Percentiles rank a stretch among this genome's conserved stretches.
These are phyloP conservation scores for Kwoniella botswanensis DNA, from an alignment of 768 basidiomycete genomes.

Conservation along the genomic window DNA sequence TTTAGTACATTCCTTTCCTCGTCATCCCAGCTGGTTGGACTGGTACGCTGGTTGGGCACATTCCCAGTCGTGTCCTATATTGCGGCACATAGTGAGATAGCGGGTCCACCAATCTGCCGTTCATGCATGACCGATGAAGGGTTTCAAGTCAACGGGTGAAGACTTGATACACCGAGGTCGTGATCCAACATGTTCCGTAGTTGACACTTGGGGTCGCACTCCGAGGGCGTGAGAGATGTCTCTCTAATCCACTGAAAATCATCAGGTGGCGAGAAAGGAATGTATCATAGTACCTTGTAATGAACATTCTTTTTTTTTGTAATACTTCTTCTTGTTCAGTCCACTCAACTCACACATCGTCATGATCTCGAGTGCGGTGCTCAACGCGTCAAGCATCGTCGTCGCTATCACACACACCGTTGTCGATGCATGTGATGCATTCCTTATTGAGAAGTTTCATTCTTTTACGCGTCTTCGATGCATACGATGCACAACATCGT, in stretches of 20 bases:
- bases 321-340: neutral
- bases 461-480: neutral
- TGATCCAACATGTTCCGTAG: neutral
- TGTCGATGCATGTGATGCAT: neutral
- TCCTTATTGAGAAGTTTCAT: neutral
- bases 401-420: neutral
- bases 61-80: neutral
- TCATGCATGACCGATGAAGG: neutral
- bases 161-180: slow-evolving; percentile 1
- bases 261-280: neutral
- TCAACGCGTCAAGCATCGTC: neutral
- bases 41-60: neutral
- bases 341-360: no score
- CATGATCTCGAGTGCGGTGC: neutral
- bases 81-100: neutral
- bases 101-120: neutral
- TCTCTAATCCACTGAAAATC: slow-evolving; percentile 1
- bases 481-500: neutral
- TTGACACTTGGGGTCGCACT: neutral
- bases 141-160: neutral
- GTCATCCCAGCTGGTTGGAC: neutral
- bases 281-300: slow-evolving; percentile 1
- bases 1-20: neutral
- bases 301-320: neutral
- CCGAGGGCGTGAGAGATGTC: neutral